These are phyloP conservation scores for Talaromyces sp. DNA, from an alignment of 2,329 filamentous ascomycete genomes.

Conservation along the genomic window DNA sequence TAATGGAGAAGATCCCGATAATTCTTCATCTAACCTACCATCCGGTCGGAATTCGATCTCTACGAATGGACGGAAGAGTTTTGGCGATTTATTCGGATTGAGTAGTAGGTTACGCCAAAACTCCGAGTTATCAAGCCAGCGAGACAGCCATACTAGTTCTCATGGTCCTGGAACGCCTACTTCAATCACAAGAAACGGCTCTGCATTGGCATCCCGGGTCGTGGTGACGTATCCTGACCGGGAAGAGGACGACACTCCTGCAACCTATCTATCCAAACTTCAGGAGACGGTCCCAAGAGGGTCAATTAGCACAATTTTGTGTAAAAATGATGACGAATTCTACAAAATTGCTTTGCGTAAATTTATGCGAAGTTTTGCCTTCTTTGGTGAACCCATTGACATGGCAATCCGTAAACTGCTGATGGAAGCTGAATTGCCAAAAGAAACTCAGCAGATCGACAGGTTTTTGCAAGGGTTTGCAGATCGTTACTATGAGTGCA, in stretches of 20 bases:
- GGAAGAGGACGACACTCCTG: constrained; percentile 81
- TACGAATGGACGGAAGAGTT: constrained; percentile 80
- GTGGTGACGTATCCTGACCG: constrained; percentile 66
- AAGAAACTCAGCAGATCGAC: constrained; percentile 97
- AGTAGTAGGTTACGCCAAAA: constrained; percentile 72
- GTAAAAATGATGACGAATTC: constrained; percentile 81
- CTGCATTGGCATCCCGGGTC: constrained; percentile 70
- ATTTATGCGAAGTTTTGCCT: constrained; percentile 91
- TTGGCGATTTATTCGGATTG: constrained; percentile 80
- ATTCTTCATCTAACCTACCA: constrained; percentile 55
- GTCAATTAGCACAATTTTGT: constrained; percentile 76
- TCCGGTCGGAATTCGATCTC: constrained; percentile 70
- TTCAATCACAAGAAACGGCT: constrained; percentile 72
- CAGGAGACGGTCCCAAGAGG: constrained; percentile 76
- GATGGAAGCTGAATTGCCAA: constrained; percentile 93
- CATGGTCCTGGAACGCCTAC: constrained; percentile 63
- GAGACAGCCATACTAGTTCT: constrained; percentile 55
- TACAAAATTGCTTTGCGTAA: constrained; percentile 78
- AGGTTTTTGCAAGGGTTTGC: constrained; percentile 89
- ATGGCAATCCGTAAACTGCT: constrained; percentile 94
- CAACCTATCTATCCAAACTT: constrained; percentile 77
- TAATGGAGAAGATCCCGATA: constrained; percentile 59
- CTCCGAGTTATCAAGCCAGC: constrained; percentile 62
- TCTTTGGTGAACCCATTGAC: constrained; percentile 95
- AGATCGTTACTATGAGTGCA: constrained; percentile 96